Evolutionary conservation across 2,329 filamentous ascomycete species (phyloP).

Genomic region (Apiospora hydei): DNA sequence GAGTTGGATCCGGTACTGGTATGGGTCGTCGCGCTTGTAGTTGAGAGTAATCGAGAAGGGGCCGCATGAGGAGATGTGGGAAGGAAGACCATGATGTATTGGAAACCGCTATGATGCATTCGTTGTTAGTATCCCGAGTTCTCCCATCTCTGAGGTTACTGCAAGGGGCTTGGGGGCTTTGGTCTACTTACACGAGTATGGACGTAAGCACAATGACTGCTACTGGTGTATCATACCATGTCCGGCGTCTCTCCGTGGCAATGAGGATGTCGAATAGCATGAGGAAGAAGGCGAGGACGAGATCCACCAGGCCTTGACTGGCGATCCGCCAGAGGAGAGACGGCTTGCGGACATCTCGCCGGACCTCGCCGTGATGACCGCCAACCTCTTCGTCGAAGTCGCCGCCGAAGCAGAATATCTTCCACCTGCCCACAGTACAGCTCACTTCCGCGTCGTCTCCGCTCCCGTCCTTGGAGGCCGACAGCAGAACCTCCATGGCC

Average conservation of each 20-base stretch:
- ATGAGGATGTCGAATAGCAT: conserved; percentile 11
- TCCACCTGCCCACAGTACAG: conserved; percentile 22
- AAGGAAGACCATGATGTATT: not conserved
- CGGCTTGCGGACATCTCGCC: not conserved
- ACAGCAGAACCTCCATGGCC: not conserved
- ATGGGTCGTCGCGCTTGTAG: not conserved
- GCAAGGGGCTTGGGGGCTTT: not conserved
- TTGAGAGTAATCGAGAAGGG: conserved; percentile 27
- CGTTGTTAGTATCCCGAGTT: not conserved
- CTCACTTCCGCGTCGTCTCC: conserved; percentile 10
- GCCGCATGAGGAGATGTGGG: conserved; percentile 24
- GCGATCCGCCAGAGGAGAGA: not conserved
- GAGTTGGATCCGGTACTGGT: conserved; percentile 11
- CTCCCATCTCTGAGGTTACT: not conserved
- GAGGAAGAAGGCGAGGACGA: not conserved
- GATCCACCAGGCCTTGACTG: not conserved
- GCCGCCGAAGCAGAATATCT: conserved; percentile 20
- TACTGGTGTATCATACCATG: no score
- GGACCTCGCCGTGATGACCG: not conserved
- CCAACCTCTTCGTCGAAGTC: not conserved
- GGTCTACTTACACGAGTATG: conserved; percentile 4
- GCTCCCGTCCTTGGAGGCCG: not conserved
- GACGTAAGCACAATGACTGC: not conserved
- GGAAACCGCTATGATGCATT: not conserved
- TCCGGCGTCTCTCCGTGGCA: not conserved